These are phyloP conservation scores for Phytophthora hybrid DNA, from an alignment of 352 stramenopile genomes.

Conservation along the genomic window DNA sequence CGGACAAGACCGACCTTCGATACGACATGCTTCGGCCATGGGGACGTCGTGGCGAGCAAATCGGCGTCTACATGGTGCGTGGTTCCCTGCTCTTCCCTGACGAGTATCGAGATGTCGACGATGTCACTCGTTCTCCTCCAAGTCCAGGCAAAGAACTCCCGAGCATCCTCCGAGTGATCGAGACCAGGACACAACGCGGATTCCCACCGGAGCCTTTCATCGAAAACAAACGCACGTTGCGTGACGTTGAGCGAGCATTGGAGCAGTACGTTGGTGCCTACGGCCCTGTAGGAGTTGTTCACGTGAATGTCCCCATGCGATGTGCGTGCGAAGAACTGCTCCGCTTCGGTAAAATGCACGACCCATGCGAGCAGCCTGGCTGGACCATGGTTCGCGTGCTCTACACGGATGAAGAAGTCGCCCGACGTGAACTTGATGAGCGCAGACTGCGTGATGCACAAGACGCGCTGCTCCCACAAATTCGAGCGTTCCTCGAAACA, in stretches of 20 bases:
- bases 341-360: slow-evolving; percentile 74
- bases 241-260: slow-evolving; percentile 59
- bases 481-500: slow-evolving; percentile 66
- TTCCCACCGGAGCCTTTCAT: slow-evolving; percentile 74
- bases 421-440: slow-evolving; percentile 58
- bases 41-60: slow-evolving; percentile 58
- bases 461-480: slow-evolving; percentile 59
- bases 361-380: slow-evolving; percentile 62
- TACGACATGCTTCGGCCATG: slow-evolving; percentile 77
- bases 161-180: slow-evolving; percentile 67
- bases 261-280: slow-evolving; percentile 71
- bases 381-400: slow-evolving; percentile 74
- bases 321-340: slow-evolving; percentile 77
- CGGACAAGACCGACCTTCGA: slow-evolving; percentile 79
- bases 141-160: slow-evolving; percentile 46
- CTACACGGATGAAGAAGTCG: slow-evolving; percentile 66
- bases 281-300: slow-evolving; percentile 62
- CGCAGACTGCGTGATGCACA: slow-evolving; percentile 53
- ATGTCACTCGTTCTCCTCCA: slow-evolving; percentile 24
- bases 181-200: slow-evolving; percentile 68
- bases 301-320: slow-evolving; percentile 74
- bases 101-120: slow-evolving; percentile 35
- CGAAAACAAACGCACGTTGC: slow-evolving; percentile 36
- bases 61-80: slow-evolving; percentile 59
- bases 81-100: slow-evolving; percentile 61